Evolutionary conservation across 2,329 filamentous ascomycete genomes (phyloP).

Genomic region (Exophiala calicioides): DNA sequence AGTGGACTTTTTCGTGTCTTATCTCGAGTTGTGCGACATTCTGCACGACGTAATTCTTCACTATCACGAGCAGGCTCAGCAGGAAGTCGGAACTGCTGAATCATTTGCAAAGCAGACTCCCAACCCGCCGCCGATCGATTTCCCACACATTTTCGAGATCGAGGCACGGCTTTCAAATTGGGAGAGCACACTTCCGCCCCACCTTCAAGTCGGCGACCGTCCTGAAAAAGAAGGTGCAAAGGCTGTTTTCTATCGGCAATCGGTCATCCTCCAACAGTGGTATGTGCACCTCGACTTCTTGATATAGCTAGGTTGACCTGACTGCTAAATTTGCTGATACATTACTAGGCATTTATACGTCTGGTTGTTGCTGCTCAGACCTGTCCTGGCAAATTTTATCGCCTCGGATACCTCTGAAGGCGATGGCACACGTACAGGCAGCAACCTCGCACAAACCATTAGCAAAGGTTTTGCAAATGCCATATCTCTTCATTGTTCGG

Average conservation of each 20-base stretch:
- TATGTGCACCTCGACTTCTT: constrained; percentile 21
- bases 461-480: no score
- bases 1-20: constrained; percentile 38
- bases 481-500: constrained; percentile 35
- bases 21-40: constrained; percentile 40
- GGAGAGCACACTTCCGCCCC: constrained; percentile 35
- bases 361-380: constrained; percentile 38
- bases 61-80: no score
- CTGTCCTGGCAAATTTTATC: constrained; percentile 38
- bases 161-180: constrained; percentile 37
- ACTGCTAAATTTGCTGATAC: constrained; percentile 2
- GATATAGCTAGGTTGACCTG: not conserved
- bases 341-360: constrained; percentile 36
- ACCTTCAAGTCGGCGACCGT: constrained; percentile 28
- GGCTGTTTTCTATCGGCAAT: constrained; percentile 36
- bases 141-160: constrained; percentile 37
- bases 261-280: constrained; percentile 38
- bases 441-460: constrained; percentile 7
- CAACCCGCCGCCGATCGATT: constrained; percentile 4
- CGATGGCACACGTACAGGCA: constrained; percentile 27
- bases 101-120: constrained; percentile 2
- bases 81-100: no score
- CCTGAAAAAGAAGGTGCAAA: constrained; percentile 15
- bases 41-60: constrained; percentile 38
- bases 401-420: constrained; percentile 30